These are phyloP conservation scores for Botrytis sinoallii DNA, from an alignment of 2,329 filamentous ascomycete species.

Conservation along the genomic window DNA sequence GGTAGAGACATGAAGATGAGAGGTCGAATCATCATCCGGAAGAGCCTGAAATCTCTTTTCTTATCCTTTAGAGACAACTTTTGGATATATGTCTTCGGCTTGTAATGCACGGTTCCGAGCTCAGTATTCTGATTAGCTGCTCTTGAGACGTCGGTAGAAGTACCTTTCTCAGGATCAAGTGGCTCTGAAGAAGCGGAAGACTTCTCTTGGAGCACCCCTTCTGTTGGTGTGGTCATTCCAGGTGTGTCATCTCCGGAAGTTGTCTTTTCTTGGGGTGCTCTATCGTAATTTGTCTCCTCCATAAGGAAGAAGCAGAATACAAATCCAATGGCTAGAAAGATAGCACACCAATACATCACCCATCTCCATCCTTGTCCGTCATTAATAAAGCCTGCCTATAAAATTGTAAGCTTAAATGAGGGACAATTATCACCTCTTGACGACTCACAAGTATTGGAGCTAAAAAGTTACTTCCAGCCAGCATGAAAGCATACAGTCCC, in stretches of 20 bases:
- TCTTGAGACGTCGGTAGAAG: not conserved
- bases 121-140: not conserved
- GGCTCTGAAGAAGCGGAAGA: not conserved
- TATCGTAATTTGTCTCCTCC: slow-evolving; percentile 53
- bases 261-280: slow-evolving; percentile 24
- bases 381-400: slow-evolving; percentile 45
- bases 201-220: not conserved
- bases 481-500: slow-evolving; percentile 44
- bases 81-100: slow-evolving; percentile 32
- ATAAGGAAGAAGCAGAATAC: slow-evolving; percentile 56
- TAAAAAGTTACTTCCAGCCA: slow-evolving; percentile 46
- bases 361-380: slow-evolving; percentile 50
- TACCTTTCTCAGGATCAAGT: slow-evolving; percentile 25
- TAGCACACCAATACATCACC: slow-evolving; percentile 53
- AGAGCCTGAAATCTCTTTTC: slow-evolving; percentile 34
- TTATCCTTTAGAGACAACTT: slow-evolving; percentile 32
- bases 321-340: slow-evolving; percentile 48
- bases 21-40: slow-evolving; percentile 34
- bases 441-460: slow-evolving; percentile 43
- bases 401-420: not conserved
- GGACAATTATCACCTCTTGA: not conserved
- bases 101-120: slow-evolving; percentile 20
- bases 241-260: slow-evolving; percentile 12
- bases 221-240: slow-evolving; percentile 21
- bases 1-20: slow-evolving; percentile 39